A percentile compares a stretch with the other conserved stretches of the same genome.
Conservation (phyloP, 164 flowering plant genomes). For the Houttuynia cordata region DNA sequence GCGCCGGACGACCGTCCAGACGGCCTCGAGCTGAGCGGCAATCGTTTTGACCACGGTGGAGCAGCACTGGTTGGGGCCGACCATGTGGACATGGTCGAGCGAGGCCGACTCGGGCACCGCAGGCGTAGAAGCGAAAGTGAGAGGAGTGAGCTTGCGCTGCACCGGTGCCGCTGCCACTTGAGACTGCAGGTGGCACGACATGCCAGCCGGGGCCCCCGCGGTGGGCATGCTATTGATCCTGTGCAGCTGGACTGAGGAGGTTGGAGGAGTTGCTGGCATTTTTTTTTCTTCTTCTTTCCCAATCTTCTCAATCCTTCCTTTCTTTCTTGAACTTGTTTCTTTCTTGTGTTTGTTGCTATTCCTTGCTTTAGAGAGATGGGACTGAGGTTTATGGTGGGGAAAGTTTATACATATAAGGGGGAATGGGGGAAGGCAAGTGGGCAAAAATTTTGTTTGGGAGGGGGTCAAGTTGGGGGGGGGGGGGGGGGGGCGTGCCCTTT, state of each 20-base stretch:
- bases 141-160: not conserved
- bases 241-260: slow-evolving; percentile 13
- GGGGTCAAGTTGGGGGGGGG: not conserved
- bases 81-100: slow-evolving; percentile 35
- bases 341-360: no score
- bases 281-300: not conserved
- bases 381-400: not conserved
- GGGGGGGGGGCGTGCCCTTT: not conserved
- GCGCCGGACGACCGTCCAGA: slow-evolving; percentile 80
- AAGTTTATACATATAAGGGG: no score
- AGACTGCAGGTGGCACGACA: not conserved
- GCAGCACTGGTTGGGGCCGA: slow-evolving; percentile 61
- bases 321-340: no score
- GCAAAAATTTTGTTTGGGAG: not conserved
- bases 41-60: slow-evolving; percentile 57
- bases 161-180: not conserved
- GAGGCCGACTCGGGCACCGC: slow-evolving; percentile 34
- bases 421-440: not conserved
- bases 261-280: slow-evolving; percentile 21
- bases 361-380: slow-evolving; percentile 3
- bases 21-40: slow-evolving; percentile 50
- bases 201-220: not conserved
- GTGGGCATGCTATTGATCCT: slow-evolving; percentile 9
- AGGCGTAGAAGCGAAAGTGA: not conserved
- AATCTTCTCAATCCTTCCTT: not conserved